These are phyloP conservation scores for Ustilago curta DNA, from an alignment of 1,284 basidiomycete genomes.

Conservation along the genomic window DNA sequence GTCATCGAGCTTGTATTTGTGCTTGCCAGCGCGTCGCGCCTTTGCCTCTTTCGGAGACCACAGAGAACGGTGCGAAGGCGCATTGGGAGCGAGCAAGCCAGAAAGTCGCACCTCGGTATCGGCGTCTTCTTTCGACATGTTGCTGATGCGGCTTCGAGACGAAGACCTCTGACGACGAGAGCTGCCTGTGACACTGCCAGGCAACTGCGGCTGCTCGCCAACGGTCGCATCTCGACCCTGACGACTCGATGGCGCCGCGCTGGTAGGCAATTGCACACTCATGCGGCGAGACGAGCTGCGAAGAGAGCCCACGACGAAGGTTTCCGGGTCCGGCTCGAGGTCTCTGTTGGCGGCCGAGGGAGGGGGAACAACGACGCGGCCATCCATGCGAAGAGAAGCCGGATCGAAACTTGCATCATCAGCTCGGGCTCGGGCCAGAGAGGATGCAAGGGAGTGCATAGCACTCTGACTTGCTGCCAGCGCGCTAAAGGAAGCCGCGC, in stretches of 20 bases:
- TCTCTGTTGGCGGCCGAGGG: conserved; percentile 27
- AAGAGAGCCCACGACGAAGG: conserved; percentile 43
- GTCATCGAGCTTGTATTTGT: conserved; percentile 53
- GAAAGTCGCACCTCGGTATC: conserved; percentile 51
- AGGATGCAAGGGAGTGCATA: conserved; percentile 39
- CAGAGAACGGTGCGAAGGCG: conserved; percentile 60
- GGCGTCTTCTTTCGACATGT: conserved; percentile 49
- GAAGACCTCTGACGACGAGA: conserved; percentile 32
- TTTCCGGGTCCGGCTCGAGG: conserved; percentile 25
- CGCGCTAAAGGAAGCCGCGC: conserved; percentile 56
- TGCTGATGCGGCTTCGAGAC: conserved; percentile 49
- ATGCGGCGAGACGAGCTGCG: conserved; percentile 42
- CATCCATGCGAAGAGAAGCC: conserved; percentile 58
- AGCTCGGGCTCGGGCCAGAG: conserved; percentile 35
- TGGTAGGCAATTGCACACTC: conserved; percentile 36
- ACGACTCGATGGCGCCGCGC: conserved; percentile 11
- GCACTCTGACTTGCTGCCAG: conserved; percentile 52
- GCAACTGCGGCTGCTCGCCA: not conserved
- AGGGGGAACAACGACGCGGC: conserved; percentile 41
- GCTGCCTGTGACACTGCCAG: conserved; percentile 18
- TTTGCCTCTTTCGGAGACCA: conserved; percentile 50
- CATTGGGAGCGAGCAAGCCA: conserved; percentile 62
- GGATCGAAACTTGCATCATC: conserved; percentile 55
- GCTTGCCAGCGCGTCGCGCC: conserved; percentile 41
- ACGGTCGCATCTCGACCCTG: conserved; percentile 15